Evolutionary conservation across 352 stramenopile genomes (phyloP).

Genomic region (Globisporangium spiculum): DNA sequence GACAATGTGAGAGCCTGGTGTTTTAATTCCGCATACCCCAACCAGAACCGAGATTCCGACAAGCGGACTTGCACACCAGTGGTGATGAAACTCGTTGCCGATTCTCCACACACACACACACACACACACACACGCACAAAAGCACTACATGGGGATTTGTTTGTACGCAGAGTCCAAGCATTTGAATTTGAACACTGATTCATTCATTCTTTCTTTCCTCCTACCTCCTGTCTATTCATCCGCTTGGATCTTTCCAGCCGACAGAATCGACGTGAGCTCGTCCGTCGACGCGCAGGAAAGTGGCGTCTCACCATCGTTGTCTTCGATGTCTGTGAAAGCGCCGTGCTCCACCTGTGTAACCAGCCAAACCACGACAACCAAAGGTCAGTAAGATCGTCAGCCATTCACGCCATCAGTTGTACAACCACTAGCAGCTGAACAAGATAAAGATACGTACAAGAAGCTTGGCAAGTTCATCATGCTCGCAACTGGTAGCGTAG

Average conservation of each 20-base stretch:
- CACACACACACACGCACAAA: no score
- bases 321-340: constrained; percentile 53
- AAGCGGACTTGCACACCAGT: background rate
- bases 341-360: constrained; percentile 49
- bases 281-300: constrained; percentile 38
- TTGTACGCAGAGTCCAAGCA: background rate
- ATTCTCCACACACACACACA: background rate
- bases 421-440: background rate
- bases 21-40: background rate
- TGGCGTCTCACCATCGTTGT: constrained; percentile 70
- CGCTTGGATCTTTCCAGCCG: constrained; percentile 16
- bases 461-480: constrained; percentile 60
- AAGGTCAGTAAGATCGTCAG: constrained; percentile 5
- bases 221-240: constrained; percentile 17
- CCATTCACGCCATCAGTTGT: background rate
- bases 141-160: background rate
- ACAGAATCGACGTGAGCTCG: constrained; percentile 46
- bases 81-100: background rate
- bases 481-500: constrained; percentile 72
- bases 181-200: background rate
- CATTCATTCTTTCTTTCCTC: background rate
- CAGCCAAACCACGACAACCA: background rate
- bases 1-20: background rate
- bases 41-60: background rate
- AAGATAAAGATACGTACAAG: constrained; percentile 35